Evolutionary conservation across 768 basidiomycete genomes (phyloP).

Genomic region (Tephrocybe sp.): DNA sequence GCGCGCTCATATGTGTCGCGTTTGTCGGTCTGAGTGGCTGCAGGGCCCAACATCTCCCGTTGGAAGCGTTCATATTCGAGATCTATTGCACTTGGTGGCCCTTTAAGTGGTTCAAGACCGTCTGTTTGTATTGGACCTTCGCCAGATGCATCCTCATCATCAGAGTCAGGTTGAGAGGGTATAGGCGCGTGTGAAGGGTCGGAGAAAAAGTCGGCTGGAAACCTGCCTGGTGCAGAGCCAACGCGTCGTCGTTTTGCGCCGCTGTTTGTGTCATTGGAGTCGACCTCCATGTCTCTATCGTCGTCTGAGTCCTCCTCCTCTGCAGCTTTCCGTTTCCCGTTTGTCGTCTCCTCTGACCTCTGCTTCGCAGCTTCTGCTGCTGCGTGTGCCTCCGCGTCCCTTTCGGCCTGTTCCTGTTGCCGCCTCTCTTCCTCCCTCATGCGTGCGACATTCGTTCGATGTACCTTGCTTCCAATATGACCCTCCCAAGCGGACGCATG

Average conservation of each 20-base stretch:
- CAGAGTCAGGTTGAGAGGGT: slow-evolving; percentile 31
- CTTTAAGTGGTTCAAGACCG: slow-evolving; percentile 15
- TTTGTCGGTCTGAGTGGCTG: slow-evolving; percentile 33
- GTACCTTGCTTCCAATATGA: slow-evolving; percentile 78
- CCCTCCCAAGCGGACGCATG: slow-evolving; percentile 86
- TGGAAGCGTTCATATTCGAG: slow-evolving; percentile 77
- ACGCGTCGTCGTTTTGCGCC: slow-evolving; percentile 17
- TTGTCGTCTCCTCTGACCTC: slow-evolving; percentile 9
- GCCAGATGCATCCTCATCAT: slow-evolving; percentile 39
- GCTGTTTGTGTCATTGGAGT: slow-evolving; percentile 23
- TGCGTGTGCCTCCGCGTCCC: slow-evolving; percentile 24
- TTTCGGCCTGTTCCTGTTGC: slow-evolving; percentile 34
- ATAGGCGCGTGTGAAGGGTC: slow-evolving; percentile 58
- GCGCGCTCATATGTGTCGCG: slow-evolving; percentile 64
- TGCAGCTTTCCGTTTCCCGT: slow-evolving; percentile 29
- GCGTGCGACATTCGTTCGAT: slow-evolving; percentile 65
- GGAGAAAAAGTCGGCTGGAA: slow-evolving; percentile 82
- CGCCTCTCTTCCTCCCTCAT: slow-evolving; percentile 54
- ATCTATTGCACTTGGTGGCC: slow-evolving; percentile 45
- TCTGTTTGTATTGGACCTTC: slow-evolving; percentile 14
- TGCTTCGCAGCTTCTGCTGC: slow-evolving; percentile 21
- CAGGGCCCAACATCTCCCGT: slow-evolving; percentile 46
- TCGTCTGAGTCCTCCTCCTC: slow-evolving; percentile 13
- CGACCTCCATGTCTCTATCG: slow-evolving; percentile 16
- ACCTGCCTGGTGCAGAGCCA: slow-evolving; percentile 23